Evolutionary conservation across 2,329 filamentous ascomycete species (phyloP), one percentile per base, ranked within the genome.

Genomic region (Biscogniauxia sp.): DNA sequence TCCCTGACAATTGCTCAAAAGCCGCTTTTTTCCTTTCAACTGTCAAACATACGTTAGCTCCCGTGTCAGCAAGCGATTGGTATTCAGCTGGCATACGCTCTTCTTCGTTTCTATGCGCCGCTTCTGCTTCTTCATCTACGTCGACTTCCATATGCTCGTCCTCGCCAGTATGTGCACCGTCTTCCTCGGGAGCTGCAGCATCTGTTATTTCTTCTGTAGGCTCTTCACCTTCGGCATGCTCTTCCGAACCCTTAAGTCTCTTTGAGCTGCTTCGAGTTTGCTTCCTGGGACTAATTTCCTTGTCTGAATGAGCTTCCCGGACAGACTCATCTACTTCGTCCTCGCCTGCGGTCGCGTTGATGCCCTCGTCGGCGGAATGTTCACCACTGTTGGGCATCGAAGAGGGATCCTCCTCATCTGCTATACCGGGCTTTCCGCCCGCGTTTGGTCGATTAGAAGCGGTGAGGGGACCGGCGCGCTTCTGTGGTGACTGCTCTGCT

Each of bases 1-100:
- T 90, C 19, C 86, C 84, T 19, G 86, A 83, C 68, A 97, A 84
- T 66, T 92, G 87, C 59, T 93, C 91, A 72, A 93, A 88, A 0
- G 93, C 93, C 37, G 85, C 84, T 71, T 88, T 88, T 77, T 94
- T 95, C 72, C 87, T 88, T 70, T 91, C 86, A 66, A 91, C 91
- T 94, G 69, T 62, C 61, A 68, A 73, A 61, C 70, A 69, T 70
- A 41, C 61, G 64, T 75, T 64, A 78, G 73, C 68, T 59, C 53
- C 51, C 45, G 28, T 26, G 54, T 62, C 50, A 53, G 55, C 55
- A 15, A 37, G 55, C 49, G 49, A 56, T 64, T 54, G 25, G 41
- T 19, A 26, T 49, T 17, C 45, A 53, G 58, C 41, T 55, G 37
- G 70, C 83, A 75, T 83, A 85, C 87, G 73, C 70, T 88, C 86